Evolutionary conservation across 2,329 filamentous ascomycete genomes (phyloP), one percentile per base, ranked within the genome.

Genomic region (Chaetomium globosum): DNA sequence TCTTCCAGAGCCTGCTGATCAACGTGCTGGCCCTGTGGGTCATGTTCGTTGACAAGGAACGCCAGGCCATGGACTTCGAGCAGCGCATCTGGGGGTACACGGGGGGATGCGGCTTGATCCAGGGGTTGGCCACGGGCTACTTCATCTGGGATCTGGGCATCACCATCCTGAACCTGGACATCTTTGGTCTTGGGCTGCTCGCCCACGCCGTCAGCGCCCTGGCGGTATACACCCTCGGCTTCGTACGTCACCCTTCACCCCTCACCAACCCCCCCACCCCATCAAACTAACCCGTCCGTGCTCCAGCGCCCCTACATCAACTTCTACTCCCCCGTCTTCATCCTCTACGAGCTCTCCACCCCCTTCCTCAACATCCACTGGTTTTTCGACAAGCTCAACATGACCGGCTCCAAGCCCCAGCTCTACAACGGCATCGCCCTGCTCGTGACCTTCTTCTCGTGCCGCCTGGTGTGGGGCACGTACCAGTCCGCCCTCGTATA

Each of bases 281-380:
- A 54, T 6, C 48, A 23, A 36, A 43, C 55, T 19, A 48, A 26
- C 4, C 3, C 23, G 26, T 63, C 59, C 43, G 67, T 59, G 31
- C 12, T 12, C 0, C 74, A 95, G 91, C 84, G 90, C 66, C 92
- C 92, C 1, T 93, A 94, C 73, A 83, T 93, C 69, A 93, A 94
- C 80, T 93, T 88, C 80, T 96, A 95, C 77, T 89, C 85, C 64
- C 84, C 85, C 64, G 86, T 87, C 66, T 96, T 96, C 77, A 91
- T 96, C 73, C 87, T 95, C 65, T 96, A 93, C 85, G 92, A 96
- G 77, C 85, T 96, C 48, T 93, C 90, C 30, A 90, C 89, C 4
- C 91, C 91, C 8, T 93, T 95, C 77, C 83, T 95, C 65, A 96
- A 96, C 75, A 85, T 94, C 74, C 92, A 96, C 81, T 96, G 92